These are phyloP conservation scores for Leccinum glutinopallens DNA, from an alignment of 1,284 basidiomycete genomes.

Conservation along the genomic window DNA sequence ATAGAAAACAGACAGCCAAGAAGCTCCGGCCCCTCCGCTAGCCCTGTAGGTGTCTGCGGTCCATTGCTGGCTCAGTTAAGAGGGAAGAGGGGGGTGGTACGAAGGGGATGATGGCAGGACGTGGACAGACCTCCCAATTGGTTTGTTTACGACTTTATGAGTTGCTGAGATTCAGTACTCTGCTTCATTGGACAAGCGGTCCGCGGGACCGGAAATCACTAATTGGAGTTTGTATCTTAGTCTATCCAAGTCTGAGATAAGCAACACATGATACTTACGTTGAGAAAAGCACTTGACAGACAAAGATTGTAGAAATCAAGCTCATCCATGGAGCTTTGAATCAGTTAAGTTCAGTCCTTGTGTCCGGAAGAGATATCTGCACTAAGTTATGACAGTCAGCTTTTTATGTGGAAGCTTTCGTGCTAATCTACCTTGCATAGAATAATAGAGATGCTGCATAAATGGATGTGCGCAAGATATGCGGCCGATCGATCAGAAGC, in stretches of 20 bases:
- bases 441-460: background rate
- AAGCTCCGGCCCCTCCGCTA: background rate
- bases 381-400: background rate
- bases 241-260: background rate
- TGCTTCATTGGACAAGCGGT: background rate
- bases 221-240: background rate
- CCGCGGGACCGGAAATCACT: background rate
- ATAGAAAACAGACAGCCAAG: background rate
- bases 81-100: background rate
- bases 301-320: background rate
- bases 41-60: background rate
- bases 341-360: background rate
- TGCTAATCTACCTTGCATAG: background rate
- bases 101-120: background rate
- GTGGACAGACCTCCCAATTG: background rate
- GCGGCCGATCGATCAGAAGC: background rate
- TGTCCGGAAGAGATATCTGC: background rate
- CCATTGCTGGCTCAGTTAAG: background rate
- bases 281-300: background rate
- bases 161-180: slow-evolving; percentile 4
- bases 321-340: background rate
- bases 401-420: background rate
- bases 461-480: background rate
- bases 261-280: background rate
- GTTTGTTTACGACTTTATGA: slow-evolving; percentile 4